Conservation (phyloP, 2,329 filamentous ascomycete species). For the Pseudocercospora pini-densiflorae region DNA sequence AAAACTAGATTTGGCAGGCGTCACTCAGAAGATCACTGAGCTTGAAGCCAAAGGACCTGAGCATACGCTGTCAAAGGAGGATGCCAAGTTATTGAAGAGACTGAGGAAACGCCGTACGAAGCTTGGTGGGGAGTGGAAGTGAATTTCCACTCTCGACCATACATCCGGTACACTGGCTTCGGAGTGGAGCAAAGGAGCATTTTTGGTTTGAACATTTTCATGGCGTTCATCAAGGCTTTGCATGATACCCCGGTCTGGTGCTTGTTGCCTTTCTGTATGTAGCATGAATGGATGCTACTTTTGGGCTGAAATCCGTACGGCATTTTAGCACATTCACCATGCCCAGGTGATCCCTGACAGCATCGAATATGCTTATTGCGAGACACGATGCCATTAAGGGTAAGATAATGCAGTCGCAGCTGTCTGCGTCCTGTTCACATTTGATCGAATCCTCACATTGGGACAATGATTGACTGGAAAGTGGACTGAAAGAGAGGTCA, state of each 20-base stretch:
- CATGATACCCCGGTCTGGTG: background rate
- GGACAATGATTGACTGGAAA: background rate
- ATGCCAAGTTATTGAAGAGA: conserved; percentile 1
- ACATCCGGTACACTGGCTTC: background rate
- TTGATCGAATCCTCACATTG: background rate
- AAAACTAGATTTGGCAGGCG: background rate
- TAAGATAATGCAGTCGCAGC: background rate
- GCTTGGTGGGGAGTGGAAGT: background rate
- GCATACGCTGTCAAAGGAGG: background rate
- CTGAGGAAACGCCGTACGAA: conserved; percentile 4
- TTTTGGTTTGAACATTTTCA: background rate
- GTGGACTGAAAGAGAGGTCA: background rate
- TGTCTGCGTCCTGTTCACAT: background rate
- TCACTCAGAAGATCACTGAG: background rate
- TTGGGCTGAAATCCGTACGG: background rate
- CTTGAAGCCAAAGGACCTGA: background rate
- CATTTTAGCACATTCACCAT: background rate
- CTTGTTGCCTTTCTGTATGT: conserved; percentile 2
- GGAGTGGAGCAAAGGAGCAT: background rate
- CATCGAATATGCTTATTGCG: background rate
- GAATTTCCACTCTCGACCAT: background rate
- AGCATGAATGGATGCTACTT: background rate
- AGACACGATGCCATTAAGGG: background rate
- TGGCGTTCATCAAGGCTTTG: background rate
- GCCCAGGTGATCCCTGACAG: background rate